Evolutionary conservation across 73 alveolate genomes (phyloP).

Genomic region (Paramecium bursaria): DNA sequence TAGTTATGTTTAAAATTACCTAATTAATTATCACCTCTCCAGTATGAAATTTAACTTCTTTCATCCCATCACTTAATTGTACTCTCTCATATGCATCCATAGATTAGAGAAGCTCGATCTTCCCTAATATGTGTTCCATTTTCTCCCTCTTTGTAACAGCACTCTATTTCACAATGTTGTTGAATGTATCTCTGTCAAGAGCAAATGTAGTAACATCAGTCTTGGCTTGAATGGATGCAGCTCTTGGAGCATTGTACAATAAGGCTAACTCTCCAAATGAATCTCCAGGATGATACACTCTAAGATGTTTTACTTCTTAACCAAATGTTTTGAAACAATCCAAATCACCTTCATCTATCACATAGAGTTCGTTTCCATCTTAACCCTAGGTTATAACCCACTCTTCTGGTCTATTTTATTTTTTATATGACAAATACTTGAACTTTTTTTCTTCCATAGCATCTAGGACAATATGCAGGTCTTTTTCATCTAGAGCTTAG

Average conservation of each 20-base stretch:
- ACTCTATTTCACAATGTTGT: constrained; percentile 92
- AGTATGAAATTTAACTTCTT: constrained; percentile 29
- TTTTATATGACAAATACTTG: constrained; percentile 2
- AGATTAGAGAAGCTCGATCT: constrained; percentile 79
- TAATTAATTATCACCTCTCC: constrained; percentile 64
- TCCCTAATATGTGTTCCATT: constrained; percentile 81
- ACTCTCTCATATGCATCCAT: constrained; percentile 90
- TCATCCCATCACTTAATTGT: constrained; percentile 88
- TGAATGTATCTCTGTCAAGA: constrained; percentile 93
- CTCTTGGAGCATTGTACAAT: constrained; percentile 94
- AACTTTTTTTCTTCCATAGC: constrained; percentile 95
- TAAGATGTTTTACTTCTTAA: constrained; percentile 65
- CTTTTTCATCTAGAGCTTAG: constrained; percentile 90
- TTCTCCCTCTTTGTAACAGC: constrained; percentile 89
- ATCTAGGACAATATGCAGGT: constrained; percentile 88
- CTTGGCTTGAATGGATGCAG: constrained; percentile 88
- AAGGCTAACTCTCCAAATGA: constrained; percentile 89
- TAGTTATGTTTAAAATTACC: constrained; percentile 58
- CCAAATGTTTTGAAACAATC: constrained; percentile 78
- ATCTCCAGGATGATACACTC: constrained; percentile 79
- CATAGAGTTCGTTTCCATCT: constrained; percentile 93
- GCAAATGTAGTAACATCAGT: constrained; percentile 82
- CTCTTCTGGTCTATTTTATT: constrained; percentile 47
- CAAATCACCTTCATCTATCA: constrained; percentile 88
- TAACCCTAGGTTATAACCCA: constrained; percentile 90